Base-by-base conservation (phyloP, 2,329 filamentous ascomycete genomes). In the Aureobasidium sp. region DNA sequence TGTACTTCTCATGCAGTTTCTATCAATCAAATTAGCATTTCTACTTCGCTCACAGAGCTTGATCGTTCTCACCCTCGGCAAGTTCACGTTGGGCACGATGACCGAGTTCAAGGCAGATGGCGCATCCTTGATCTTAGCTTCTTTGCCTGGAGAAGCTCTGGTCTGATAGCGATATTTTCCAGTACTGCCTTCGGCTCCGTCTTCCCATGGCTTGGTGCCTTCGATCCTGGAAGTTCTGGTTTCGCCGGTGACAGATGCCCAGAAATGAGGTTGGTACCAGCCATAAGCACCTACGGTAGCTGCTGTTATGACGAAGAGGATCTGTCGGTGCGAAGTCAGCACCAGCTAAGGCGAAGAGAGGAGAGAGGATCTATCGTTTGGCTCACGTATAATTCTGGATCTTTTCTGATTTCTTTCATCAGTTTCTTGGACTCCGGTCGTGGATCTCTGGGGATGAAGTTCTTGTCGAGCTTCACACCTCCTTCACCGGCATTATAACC, bases 41-140 rank as follows among this genome's bases (percentile, higher is more conserved):
- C 3, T 36, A 16, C 27, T 30, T 59, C 2, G 8, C 21, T 13
- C 21, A 11, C 29, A 48, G 14, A 25, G 8, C 16, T 21, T 21
- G 21, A 27, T 13, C 39, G 11, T 70, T 73, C 81, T 66, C 81
- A 91, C 89, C 87, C 88, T 91, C 73, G 94, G 92, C 69, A 97
- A 81, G 72, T 87, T 94, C 73, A 97, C 92, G 73, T 96, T 88
- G 71, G 94, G 94, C 61, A 99, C 82, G 74, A 99, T 87, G 70
- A 97, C 92, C 66, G 89, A 89, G 82, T 97, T 96, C 78, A 99
- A 80, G 66, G 94, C 93, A 76, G 90, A 96, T 67, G 94, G 94
- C 64, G 94, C 94, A 72, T 97, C 90, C 27, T 48, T 30, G 27
- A 9, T 16, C 81, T 88, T 91, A 74, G 89, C 88, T 65, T 85